Evolutionary conservation across 441 rosid species (phyloP), one percentile per base, ranked within the genome.

Genomic region (Mallotus japonicus): DNA sequence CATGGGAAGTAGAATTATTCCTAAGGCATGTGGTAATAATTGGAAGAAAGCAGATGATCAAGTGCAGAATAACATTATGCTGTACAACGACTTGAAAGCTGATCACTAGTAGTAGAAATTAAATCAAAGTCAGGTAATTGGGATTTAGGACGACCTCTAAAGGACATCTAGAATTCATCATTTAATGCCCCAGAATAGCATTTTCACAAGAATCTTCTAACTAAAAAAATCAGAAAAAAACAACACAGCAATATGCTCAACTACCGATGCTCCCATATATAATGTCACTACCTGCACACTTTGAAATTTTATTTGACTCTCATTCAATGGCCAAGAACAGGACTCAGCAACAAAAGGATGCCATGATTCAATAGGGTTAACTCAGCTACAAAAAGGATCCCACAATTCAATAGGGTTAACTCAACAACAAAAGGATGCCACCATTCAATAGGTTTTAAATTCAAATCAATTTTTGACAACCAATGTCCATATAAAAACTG

Each of bases 11-110:
- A 4, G 14, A 69, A 20, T 34, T 40, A 19, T 14, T 11, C 34
- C 7, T 11, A 69, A n/a, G 61, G 62, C 50, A 68, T 37, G 40
- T 4, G 6, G 40, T 37, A 37, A 37, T 6, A 37, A 37, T 37
- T 19, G 0, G 51, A n/a, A 63, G 5, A 28, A 63, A 11, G 47
- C 22, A 62, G 22, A 6, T 53, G 47, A 44, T 63, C 51, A 70
- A 8, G 59, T 70, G 61, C 65, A 70, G 66, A n/a, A 60, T 24
- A 69, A 19, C 53, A 14, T 15, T 37, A 10, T 32, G 9, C 46
- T 53, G 57, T 17, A 9, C 42, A 19, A 5, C 56, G 53, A 40
- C 19, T 17, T 14, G 60, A 62, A n/a, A 71, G 58, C 50, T 1
- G 16, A 53, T 51, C 16, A 20, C 57, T 8, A 54, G 59, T 34